Conservation (phyloP, 192 early-diverging fungal genomes). For the Cetraspora pellucida region DNA sequence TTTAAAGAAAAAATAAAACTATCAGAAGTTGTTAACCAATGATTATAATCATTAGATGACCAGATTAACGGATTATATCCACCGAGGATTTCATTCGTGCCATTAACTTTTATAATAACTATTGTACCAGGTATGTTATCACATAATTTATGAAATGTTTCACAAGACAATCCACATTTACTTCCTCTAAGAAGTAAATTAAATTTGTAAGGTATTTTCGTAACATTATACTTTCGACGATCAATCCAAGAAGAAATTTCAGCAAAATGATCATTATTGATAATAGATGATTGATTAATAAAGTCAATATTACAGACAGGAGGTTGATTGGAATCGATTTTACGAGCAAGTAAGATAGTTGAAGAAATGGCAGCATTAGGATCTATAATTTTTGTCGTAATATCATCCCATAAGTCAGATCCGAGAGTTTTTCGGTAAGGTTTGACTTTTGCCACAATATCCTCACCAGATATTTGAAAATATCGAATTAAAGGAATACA, state of each 20-base stretch:
- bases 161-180: background rate
- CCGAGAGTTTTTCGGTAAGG: background rate
- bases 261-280: background rate
- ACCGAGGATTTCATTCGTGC: conserved; percentile 14
- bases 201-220: background rate
- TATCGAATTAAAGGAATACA: background rate
- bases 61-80: conserved; percentile 13
- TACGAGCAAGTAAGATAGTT: background rate
- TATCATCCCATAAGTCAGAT: background rate
- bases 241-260: background rate
- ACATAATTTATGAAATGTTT: background rate
- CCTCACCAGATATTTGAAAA: background rate
- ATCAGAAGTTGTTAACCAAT: background rate
- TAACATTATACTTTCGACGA: background rate
- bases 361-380: background rate
- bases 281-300: background rate
- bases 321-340: too few species aligned
- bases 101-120: background rate
- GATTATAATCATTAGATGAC: background rate
- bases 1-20: conserved; percentile 16
- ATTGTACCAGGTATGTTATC: background rate
- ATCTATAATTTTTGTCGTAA: background rate
- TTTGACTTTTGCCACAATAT: background rate
- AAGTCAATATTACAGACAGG: background rate
- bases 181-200: background rate